Conservation (phyloP, 2,329 filamentous ascomycete species). For the Colletotrichum liriopes region DNA sequence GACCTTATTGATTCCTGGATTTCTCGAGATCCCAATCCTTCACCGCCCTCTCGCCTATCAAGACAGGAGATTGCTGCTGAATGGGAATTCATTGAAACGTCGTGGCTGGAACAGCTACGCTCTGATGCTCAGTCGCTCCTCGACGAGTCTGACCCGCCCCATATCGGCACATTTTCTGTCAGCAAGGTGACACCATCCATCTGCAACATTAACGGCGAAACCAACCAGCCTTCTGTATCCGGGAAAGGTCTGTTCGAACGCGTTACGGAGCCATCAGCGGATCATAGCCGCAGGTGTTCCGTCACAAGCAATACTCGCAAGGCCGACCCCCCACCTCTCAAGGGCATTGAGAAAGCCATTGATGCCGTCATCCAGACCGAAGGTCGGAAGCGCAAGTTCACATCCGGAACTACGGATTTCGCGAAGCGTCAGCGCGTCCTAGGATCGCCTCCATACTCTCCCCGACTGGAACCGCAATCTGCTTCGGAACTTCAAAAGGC, state of each 20-base stretch:
- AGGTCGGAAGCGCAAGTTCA: too few species aligned
- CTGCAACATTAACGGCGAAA: conserved; percentile 22
- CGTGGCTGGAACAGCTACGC: conserved; percentile 6
- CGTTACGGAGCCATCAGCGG: too few species aligned
- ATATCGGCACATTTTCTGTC: conserved; percentile 2
- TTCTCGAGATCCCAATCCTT: neutral
- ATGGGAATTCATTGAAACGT: conserved; percentile 1
- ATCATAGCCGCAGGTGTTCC: too few species aligned
- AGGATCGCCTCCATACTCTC: neutral
- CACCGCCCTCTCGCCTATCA: neutral
- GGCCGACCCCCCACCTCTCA: too few species aligned
- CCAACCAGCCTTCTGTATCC: neutral
- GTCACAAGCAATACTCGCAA: too few species aligned
- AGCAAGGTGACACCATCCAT: neutral
- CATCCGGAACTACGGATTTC: too few species aligned
- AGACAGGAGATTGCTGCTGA: neutral
- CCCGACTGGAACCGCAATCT: neutral
- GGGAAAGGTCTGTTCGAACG: neutral
- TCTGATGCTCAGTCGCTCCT: conserved; percentile 10
- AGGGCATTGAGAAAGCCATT: too few species aligned
- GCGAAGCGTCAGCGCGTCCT: too few species aligned
- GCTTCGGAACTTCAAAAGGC: neutral
- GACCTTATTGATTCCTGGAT: conserved; percentile 37
- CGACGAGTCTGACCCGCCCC: neutral
- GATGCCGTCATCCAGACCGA: too few species aligned